Base-by-base conservation (phyloP, 2,329 filamentous ascomycete genomes). In the Hypomyces rosellus region DNA sequence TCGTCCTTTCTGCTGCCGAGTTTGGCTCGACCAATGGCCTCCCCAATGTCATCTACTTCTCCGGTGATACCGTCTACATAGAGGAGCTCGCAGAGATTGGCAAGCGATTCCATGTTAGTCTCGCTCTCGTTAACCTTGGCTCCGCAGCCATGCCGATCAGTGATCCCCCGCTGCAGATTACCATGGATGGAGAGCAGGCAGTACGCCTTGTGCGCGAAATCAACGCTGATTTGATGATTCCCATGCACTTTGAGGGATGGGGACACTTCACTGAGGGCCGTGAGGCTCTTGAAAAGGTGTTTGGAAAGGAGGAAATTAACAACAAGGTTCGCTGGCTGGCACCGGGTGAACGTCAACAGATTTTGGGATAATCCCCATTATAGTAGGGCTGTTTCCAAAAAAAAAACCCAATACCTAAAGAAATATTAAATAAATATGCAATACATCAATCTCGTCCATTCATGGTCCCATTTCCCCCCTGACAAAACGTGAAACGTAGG, bases 181-280 rank as follows among this genome's bases (percentile, higher is more conserved):
- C 73, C 1, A 70, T 76, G 68, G 72, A 69, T 54, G 73, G 73
- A 0, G 66, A 63, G 50, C 60, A 73, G 34, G 73, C 62, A 1
- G 68, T 66, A 4, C 53, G 51, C 37, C 58, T 76, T 9, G 65
- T 72, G 45, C 60, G 64, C 0, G 69, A 68, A 3, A 59, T 75
- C 11, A 59, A 61, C 14, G 69, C 70, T 0, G 72, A 75, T 42
- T 49, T 67, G 2, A 52, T 76, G 11, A 64, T 76, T 2, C 74
- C 72, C 0, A 70, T 78, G 67, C 73, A 77, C 51, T 76, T 64
- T 48, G 72, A 76, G 45, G 63, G 63, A 1, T 77, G 73, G 73
- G 57, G 55, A 1, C 73, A 76, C 54, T 75, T 74, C 47, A 65
- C 64, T 1, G 63, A 75, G 54, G 55, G 58, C 34, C 59, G 61